A percentile compares a stretch with the other conserved stretches of the same genome.
Conservation (phyloP, 306 rosid genomes). For the Trifolium subterraneum region DNA sequence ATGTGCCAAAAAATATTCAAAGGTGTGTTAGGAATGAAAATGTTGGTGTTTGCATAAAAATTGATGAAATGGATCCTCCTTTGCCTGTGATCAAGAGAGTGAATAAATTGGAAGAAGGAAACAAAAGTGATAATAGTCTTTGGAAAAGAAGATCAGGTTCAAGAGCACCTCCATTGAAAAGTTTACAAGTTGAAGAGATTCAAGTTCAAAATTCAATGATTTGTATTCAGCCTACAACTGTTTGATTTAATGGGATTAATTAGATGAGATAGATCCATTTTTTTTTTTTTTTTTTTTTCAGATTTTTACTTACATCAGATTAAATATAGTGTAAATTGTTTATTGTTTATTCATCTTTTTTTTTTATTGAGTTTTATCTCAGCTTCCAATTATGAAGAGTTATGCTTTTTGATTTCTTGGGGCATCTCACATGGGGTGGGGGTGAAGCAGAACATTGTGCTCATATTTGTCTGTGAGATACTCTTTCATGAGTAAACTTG, state of each 20-base stretch:
- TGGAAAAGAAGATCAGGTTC: conserved; percentile 81
- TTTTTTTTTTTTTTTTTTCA: too few species aligned
- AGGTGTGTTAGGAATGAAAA: conserved; percentile 32
- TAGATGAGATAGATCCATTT: conserved; percentile 27
- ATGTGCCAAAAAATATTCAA: conserved; percentile 13
- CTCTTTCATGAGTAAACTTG: neutral
- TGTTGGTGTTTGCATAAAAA: conserved; percentile 35
- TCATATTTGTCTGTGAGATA: conserved; percentile 27
- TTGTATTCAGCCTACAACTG: conserved; percentile 62
- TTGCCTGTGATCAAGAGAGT: conserved; percentile 63
- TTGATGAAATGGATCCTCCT: conserved; percentile 76
- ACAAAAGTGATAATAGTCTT: conserved; percentile 44
- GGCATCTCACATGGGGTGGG: conserved; percentile 32
- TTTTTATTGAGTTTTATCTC: neutral
- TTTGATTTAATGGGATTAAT: conserved; percentile 54
- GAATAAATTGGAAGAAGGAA: conserved; percentile 39
- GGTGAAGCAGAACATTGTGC: conserved; percentile 35
- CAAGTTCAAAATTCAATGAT: conserved; percentile 53
- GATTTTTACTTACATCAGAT: conserved; percentile 13
- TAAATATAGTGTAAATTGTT: conserved; percentile 43
- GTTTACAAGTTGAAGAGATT: conserved; percentile 67
- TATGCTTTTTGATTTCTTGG: conserved; percentile 36
- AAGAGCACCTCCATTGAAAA: conserved; percentile 48
- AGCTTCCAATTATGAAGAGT: neutral
- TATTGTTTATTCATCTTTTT: neutral